Base-by-base conservation (phyloP, 2,329 filamentous ascomycete genomes). In the Colletotrichum sidae region DNA sequence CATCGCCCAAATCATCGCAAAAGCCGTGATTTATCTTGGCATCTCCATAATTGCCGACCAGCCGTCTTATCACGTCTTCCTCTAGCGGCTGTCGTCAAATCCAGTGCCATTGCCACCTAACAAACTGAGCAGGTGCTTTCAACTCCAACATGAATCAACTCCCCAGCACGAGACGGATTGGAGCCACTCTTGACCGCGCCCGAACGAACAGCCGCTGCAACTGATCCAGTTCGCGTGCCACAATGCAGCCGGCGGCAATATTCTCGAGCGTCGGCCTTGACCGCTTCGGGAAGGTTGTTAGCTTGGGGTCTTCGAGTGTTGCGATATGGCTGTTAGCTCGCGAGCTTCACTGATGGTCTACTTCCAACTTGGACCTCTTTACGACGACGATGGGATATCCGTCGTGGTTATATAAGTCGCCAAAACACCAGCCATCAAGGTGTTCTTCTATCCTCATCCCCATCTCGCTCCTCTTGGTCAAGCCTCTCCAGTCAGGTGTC, bases 21-120 rank as follows among this genome's bases (percentile, higher is more conserved):
- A 65, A 65, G 57, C 62, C 62, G 62, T 37, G 13, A 15, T 62
- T 55, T 52, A 15, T 62, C 62, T 65, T 65, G 62, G 62, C 62
- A 44, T 17, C 41, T 47, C 10, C 6, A 46, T 9, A 52, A 41
- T 37, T 56, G 58, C 42, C 52, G 52, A 12, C 42, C 52, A 53
- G n/a, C 41, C 58, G 51, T 11, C 62, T 62, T 49, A 53, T 56
- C 62, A 53, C 52, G 52, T 45, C 44, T 56, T 34, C n/a, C 42
- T 25, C 56, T 46, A 6, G 35, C 46, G 37, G 35, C 25, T 62
- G 58, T 62, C 62, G 47, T 65, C 58, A 47, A 61, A 42, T 39
- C 34, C 34, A 42, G n/a, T 35, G 17, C n/a, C 25, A 25, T n/a
- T 44, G 41, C 46, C 44, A 57, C 46, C 37, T 56, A 35, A 56